Evolutionary conservation across 2,329 filamentous ascomycete species (phyloP).

Genomic region (Penicillium polonicum): DNA sequence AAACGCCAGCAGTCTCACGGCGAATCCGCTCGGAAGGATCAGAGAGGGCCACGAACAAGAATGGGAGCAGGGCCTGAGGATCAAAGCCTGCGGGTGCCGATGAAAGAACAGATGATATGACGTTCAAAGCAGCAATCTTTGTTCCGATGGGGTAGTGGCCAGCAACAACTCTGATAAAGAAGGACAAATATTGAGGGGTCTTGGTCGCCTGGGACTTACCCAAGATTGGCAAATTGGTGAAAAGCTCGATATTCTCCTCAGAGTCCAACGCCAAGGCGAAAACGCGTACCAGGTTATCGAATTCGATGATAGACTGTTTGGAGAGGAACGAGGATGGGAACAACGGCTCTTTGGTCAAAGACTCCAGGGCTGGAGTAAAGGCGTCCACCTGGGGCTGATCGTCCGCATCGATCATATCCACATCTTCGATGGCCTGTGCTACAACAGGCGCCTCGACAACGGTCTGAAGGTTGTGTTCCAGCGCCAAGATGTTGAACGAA

Average conservation of each 20-base stretch:
- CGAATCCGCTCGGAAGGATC: slow-evolving; percentile 76
- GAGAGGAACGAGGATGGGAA: slow-evolving; percentile 41
- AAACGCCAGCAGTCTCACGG: slow-evolving; percentile 67
- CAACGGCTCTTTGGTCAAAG: slow-evolving; percentile 29
- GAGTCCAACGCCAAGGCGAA: slow-evolving; percentile 38
- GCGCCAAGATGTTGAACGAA: slow-evolving; percentile 68
- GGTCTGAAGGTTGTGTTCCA: slow-evolving; percentile 73
- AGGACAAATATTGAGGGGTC: slow-evolving; percentile 68
- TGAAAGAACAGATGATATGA: slow-evolving; percentile 57
- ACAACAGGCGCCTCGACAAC: slow-evolving; percentile 61
- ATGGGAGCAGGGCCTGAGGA: slow-evolving; percentile 79
- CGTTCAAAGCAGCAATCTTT: slow-evolving; percentile 67
- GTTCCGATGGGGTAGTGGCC: slow-evolving; percentile 68
- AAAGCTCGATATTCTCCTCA: slow-evolving; percentile 32
- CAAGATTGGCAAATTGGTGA: slow-evolving; percentile 41
- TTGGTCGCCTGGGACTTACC: slow-evolving; percentile 49
- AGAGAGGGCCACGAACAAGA: slow-evolving; percentile 69
- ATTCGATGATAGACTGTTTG: slow-evolving; percentile 33
- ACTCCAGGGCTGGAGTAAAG: slow-evolving; percentile 36
- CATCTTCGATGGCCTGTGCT: slow-evolving; percentile 51
- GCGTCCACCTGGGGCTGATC: slow-evolving; percentile 28
- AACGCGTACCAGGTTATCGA: slow-evolving; percentile 39
- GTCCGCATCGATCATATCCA: slow-evolving; percentile 49
- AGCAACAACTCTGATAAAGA: slow-evolving; percentile 73
- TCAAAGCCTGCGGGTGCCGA: slow-evolving; percentile 58